Percentiles rank a stretch among this genome's conserved stretches.
phyloP scores from a whole-genome alignment of 2,329 filamentous ascomycete species.

The Lachnellula occidentalis region DNA sequence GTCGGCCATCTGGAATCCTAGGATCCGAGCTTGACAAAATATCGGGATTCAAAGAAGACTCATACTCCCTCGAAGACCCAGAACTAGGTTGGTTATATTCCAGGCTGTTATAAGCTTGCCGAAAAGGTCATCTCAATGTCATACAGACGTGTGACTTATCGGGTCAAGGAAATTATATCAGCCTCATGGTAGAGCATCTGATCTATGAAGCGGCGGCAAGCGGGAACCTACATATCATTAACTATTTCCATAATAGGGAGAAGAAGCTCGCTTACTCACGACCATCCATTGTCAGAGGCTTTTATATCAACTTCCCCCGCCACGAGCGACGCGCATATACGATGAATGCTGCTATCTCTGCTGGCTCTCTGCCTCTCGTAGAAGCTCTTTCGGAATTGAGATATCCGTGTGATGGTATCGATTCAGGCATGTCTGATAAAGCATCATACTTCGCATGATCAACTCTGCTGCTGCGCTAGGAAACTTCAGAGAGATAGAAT shows the following conservation, averaged over 20 bases:
- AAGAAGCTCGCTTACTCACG: not conserved
- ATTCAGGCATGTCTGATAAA: not conserved
- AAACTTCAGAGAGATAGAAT: not conserved
- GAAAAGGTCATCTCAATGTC: slow-evolving; percentile 3
- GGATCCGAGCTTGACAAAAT: not conserved
- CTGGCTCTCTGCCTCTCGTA: not conserved
- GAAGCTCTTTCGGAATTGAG: not conserved
- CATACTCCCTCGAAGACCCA: not conserved
- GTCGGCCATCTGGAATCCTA: not conserved
- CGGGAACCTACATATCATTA: not conserved
- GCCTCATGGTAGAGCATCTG: not conserved
- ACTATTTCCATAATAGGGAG: not conserved
- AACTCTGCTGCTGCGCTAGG: not conserved
- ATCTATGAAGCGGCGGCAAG: not conserved
- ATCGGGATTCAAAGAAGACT: not conserved
- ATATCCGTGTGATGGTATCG: not conserved
- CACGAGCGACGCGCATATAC: too few relatives aligned
- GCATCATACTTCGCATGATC: not conserved
- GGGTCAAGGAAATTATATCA: not conserved
- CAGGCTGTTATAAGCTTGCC: not conserved
- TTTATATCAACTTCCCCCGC: too few relatives aligned
- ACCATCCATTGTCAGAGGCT: not conserved
- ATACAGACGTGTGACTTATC: not conserved
- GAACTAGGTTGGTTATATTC: slow-evolving; percentile 2
- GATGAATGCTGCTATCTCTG: not conserved